phyloP scores from a whole-genome alignment of 2,329 filamentous ascomycete genomes.

The Fonsecaea pugnacius region DNA sequence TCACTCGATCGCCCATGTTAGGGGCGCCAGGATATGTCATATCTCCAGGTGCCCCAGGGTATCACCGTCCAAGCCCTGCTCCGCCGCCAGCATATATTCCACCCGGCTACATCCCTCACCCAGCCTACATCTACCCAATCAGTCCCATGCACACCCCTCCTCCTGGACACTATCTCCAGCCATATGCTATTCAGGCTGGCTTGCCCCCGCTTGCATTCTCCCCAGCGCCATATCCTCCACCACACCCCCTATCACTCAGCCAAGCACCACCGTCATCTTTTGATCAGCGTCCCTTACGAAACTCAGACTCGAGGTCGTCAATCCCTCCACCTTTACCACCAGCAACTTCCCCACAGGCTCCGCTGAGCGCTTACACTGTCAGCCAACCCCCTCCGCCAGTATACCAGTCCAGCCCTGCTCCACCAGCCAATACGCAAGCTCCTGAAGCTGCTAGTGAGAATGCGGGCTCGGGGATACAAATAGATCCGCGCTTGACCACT shows the following conservation, averaged over 20 bases:
- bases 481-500: conserved; percentile 44
- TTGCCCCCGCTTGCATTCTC: conserved; percentile 33
- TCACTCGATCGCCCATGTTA: conserved; percentile 74
- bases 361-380: conserved; percentile 43
- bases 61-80: conserved; percentile 50
- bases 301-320: conserved; percentile 41
- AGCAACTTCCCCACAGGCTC: conserved; percentile 39
- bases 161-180: conserved; percentile 37
- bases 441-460: conserved; percentile 35
- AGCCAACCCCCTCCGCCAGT: conserved; percentile 38
- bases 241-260: conserved; percentile 31
- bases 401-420: conserved; percentile 24
- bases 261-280: conserved; percentile 35
- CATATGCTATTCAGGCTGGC: conserved; percentile 30
- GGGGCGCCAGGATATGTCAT: conserved; percentile 60
- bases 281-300: conserved; percentile 35
- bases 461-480: conserved; percentile 22
- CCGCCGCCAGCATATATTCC: conserved; percentile 48
- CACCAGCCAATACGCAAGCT: conserved; percentile 38
- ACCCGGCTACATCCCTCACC: conserved; percentile 37
- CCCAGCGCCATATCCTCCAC: conserved; percentile 25
- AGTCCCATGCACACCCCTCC: conserved; percentile 52
- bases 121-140: conserved; percentile 49
- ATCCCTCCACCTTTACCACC: conserved; percentile 44
- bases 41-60: conserved; percentile 59